phyloP scores from a whole-genome alignment of 441 rosid genomes.

The Bruguiera hainesii region DNA sequence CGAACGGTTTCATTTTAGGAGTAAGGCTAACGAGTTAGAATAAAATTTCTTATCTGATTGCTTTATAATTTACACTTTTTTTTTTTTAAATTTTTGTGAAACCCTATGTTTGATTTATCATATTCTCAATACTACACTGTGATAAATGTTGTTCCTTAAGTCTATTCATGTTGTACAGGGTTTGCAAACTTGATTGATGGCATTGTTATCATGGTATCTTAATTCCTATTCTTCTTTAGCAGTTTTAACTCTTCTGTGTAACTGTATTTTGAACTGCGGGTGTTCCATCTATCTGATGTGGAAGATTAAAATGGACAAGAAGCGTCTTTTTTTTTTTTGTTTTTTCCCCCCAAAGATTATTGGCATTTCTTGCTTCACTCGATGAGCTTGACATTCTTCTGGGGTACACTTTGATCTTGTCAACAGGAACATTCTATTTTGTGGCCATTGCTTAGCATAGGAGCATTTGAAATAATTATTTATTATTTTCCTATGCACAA shows the following conservation, averaged over 20 bases:
- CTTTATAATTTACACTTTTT: no score
- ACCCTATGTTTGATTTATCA: slow-evolving; percentile 1
- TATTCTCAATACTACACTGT: slow-evolving; percentile 2
- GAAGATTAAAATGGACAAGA: no score
- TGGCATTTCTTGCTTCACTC: not conserved
- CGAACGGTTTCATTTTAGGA: no score
- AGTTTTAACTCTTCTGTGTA: not conserved
- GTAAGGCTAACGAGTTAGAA: no score
- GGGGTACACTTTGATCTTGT: not conserved
- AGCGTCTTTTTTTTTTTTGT: not conserved
- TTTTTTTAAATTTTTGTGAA: not conserved
- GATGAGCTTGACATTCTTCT: not conserved
- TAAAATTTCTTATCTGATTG: no score
- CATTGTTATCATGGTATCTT: slow-evolving; percentile 73
- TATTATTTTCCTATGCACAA: no score
- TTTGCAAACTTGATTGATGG: slow-evolving; percentile 90
- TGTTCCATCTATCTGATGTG: no score
- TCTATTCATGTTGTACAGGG: slow-evolving; percentile 56
- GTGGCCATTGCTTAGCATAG: no score
- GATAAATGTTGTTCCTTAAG: slow-evolving; percentile 28
- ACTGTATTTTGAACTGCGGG: not conserved
- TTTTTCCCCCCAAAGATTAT: not conserved
- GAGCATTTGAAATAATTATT: no score
- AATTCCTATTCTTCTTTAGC: slow-evolving; percentile 4
- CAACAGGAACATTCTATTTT: not conserved